Base-by-base conservation (phyloP, 2,329 filamentous ascomycete genomes). In the Ophiostoma triangulosporum region DNA sequence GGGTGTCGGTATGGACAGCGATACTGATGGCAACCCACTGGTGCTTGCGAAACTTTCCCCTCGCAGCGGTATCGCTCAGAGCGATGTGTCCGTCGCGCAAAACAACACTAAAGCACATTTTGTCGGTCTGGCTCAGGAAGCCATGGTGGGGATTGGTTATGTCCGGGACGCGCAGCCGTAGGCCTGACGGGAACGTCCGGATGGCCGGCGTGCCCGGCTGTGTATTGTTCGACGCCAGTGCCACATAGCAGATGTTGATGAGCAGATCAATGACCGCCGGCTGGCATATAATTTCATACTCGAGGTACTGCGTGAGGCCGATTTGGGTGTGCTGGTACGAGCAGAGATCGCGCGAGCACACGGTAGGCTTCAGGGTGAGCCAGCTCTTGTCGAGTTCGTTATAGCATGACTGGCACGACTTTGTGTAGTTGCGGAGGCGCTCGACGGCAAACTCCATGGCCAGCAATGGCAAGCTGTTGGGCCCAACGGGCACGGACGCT, bases 331-430 rank as follows among this genome's bases (percentile, higher is more conserved):
- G 95, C 63, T 96, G 90, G 62, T 86, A 95, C 4, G 95, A 70
- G 62, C 90, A 96, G 3, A 96, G 72, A 1, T 75, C 72, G 12
- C 78, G 76, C 22, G 78, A 78, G 67, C 90, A 96, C 45, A 95
- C 88, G 57, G 85, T 88, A 2, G 86, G 86, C 60, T 86, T 88
- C 56, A 89, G 70, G 1, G 84, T 79, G 60, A 83, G 79, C 35
- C 91, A 81, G 0, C 78, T 76, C 2, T 73, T 74, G 1, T 77
- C 66, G 33, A 87, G 75, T 59, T 76, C 83, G 59, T 77, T 77
- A 65, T 94, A 86, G 62, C 90, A 96, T 24, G 90, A 81, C 53
- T 95, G 75, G 65, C 90, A 96, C 65, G 91, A 95, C 52, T 93
- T 82, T 0, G 86, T 88, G 64, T 88, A 95, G 55, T 80, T 82